These are phyloP conservation scores for Hippophae tibetana DNA, from an alignment of 306 rosid genomes.

Conservation along the genomic window DNA sequence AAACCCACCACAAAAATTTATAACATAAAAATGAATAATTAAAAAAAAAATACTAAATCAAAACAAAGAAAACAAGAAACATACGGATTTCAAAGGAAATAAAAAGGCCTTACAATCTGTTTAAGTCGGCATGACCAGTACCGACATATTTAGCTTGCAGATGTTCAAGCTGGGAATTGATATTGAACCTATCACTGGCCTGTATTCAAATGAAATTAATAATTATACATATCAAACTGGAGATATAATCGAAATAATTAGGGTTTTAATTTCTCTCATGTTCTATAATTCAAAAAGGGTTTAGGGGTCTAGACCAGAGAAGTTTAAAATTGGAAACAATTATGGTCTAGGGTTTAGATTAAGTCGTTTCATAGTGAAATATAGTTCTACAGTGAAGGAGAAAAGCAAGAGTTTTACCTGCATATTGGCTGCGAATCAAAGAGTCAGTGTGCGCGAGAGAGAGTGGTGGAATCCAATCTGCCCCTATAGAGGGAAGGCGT, in stretches of 20 bases:
- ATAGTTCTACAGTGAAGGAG: not conserved
- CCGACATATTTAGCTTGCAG: slow-evolving; percentile 97
- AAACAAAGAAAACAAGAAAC: not conserved
- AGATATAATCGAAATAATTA: not conserved
- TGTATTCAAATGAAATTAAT: slow-evolving; percentile 13
- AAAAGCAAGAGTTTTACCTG: slow-evolving; percentile 8
- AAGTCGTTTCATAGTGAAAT: not conserved
- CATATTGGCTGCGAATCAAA: slow-evolving; percentile 8
- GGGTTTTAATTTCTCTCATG: not conserved
- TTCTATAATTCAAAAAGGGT: not conserved
- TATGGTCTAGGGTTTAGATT: slow-evolving; percentile 7
- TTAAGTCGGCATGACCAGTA: slow-evolving; percentile 87
- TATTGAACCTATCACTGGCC: slow-evolving; percentile 97
- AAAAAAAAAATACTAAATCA: not conserved
- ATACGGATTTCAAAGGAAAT: not conserved
- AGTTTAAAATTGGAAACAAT: not conserved
- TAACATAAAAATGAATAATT: not conserved
- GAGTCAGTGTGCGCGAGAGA: not conserved
- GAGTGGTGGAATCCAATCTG: not conserved
- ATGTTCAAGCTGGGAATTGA: slow-evolving; percentile 92
- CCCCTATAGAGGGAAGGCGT: too few species aligned
- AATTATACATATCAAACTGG: not conserved
- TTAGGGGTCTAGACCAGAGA: not conserved
- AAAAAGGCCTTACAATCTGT: slow-evolving; percentile 56
- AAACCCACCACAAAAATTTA: not conserved